phyloP scores from a whole-genome alignment of 1,284 basidiomycete genomes.

The Ganoderma sinense region DNA sequence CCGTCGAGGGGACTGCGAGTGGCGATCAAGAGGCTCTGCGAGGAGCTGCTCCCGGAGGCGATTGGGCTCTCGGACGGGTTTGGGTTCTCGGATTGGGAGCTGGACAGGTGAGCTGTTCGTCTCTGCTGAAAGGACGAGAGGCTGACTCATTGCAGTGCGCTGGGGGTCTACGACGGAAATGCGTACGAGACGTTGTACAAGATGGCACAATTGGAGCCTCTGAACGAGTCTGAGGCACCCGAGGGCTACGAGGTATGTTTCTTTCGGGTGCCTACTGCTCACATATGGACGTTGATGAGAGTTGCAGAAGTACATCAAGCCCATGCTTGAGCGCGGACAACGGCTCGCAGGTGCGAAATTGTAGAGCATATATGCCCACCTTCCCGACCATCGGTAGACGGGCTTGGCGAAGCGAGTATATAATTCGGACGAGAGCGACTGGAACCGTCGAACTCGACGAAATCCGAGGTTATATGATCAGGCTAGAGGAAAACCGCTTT shows the following conservation, averaged over 20 bases:
- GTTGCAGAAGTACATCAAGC: conserved; percentile 31
- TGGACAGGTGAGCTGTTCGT: conserved; percentile 61
- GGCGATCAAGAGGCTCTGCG: conserved; percentile 58
- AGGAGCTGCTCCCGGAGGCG: conserved; percentile 67
- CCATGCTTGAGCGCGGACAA: conserved; percentile 55
- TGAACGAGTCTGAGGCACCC: conserved; percentile 62
- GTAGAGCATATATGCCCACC: conserved; percentile 25
- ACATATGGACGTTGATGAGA: background rate
- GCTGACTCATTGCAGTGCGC: conserved; percentile 47
- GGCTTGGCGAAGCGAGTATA: too few relatives aligned
- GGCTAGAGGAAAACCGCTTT: too few relatives aligned
- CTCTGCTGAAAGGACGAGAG: too few relatives aligned
- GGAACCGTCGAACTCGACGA: too few relatives aligned
- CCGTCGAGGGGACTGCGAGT: conserved; percentile 60
- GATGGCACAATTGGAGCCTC: conserved; percentile 67
- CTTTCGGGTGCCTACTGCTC: background rate
- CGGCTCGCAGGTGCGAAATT: conserved; percentile 42
- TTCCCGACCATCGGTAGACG: too few relatives aligned
- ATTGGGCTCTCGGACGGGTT: conserved; percentile 81
- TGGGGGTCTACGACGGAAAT: conserved; percentile 72
- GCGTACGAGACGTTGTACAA: conserved; percentile 78
- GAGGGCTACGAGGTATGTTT: conserved; percentile 60
- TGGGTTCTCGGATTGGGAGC: conserved; percentile 80
- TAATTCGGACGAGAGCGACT: too few relatives aligned
- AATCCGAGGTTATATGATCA: too few relatives aligned